Conservation (phyloP, 805 yeast genomes). For the Candida manassasensis region DNA sequence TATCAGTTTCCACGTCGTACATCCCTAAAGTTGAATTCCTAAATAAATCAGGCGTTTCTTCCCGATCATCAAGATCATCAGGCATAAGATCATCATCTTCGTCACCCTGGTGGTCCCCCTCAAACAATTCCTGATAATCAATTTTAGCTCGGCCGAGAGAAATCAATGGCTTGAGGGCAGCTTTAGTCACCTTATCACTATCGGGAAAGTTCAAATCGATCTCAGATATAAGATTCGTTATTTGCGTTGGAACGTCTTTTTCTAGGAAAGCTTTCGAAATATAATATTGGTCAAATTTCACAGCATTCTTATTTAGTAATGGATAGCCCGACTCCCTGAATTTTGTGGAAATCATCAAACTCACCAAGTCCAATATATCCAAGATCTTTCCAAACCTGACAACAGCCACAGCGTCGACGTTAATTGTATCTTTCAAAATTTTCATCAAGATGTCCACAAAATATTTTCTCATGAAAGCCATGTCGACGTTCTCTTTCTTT, state of each 20-base stretch:
- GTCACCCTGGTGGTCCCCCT: conserved; percentile 48
- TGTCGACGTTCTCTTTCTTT: conserved; percentile 58
- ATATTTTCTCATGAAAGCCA: conserved; percentile 69
- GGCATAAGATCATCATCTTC: conserved; percentile 35
- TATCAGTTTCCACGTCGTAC: conserved; percentile 78
- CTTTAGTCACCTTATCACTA: conserved; percentile 53
- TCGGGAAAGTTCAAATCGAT: conserved; percentile 73
- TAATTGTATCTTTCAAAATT: conserved; percentile 48
- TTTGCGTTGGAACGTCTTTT: conserved; percentile 51
- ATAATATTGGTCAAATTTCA: conserved; percentile 57
- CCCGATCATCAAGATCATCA: conserved; percentile 55
- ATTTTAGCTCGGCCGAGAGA: conserved; percentile 52
- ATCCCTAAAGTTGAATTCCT: conserved; percentile 88
- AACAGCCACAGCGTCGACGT: conserved; percentile 25
- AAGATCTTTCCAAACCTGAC: conserved; percentile 50
- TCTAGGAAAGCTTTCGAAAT: conserved; percentile 67
- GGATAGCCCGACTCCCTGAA: conserved; percentile 40
- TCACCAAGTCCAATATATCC: conserved; percentile 48
- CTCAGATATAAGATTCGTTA: conserved; percentile 57
- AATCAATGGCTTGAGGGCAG: conserved; percentile 56
- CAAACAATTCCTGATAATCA: conserved; percentile 54
- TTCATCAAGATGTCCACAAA: conserved; percentile 64
- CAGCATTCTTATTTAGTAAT: conserved; percentile 42
- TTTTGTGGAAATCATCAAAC: conserved; percentile 40
- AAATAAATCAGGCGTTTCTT: conserved; percentile 79